phyloP scores from a whole-genome alignment of 805 yeast genomes.

The Hanseniaspora jakobsenii region DNA sequence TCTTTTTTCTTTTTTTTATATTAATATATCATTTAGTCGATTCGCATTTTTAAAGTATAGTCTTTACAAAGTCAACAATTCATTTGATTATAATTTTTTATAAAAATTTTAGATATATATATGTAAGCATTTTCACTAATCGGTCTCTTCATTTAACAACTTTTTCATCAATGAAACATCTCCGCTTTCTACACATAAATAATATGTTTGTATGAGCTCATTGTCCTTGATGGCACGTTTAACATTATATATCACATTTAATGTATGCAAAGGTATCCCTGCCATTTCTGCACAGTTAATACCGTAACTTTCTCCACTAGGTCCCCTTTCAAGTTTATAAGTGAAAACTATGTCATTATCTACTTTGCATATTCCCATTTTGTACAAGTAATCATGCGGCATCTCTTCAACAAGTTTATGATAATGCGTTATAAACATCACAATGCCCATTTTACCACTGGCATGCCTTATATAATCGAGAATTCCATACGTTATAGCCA shows the following conservation, averaged over 20 bases:
- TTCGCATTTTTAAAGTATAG: no score
- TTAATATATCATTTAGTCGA: no score
- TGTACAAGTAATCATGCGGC: slow-evolving; percentile 39
- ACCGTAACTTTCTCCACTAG: slow-evolving; percentile 60
- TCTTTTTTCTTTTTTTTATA: slow-evolving; percentile 3
- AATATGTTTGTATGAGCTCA: background rate
- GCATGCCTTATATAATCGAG: slow-evolving; percentile 42
- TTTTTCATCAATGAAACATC: slow-evolving; percentile 7
- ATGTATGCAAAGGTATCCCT: slow-evolving; percentile 38
- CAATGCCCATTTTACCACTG: slow-evolving; percentile 36
- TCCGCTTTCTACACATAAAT: slow-evolving; percentile 4
- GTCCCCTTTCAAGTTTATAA: slow-evolving; percentile 40
- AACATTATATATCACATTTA: slow-evolving; percentile 22
- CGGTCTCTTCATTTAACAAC: background rate
- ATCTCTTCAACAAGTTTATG: slow-evolving; percentile 47
- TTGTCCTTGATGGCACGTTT: background rate
- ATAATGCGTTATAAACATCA: slow-evolving; percentile 76
- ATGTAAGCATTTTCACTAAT: background rate
- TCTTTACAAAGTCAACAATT: no score
- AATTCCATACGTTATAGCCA: slow-evolving; percentile 65
- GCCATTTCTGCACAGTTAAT: slow-evolving; percentile 76
- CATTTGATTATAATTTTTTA: no score
- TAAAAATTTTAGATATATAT: background rate
- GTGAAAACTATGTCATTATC: slow-evolving; percentile 38
- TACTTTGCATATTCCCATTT: slow-evolving; percentile 52